These are phyloP conservation scores for Talaromyces adpressus DNA, from an alignment of 495 filamentous ascomycete genomes.

Conservation along the genomic window DNA sequence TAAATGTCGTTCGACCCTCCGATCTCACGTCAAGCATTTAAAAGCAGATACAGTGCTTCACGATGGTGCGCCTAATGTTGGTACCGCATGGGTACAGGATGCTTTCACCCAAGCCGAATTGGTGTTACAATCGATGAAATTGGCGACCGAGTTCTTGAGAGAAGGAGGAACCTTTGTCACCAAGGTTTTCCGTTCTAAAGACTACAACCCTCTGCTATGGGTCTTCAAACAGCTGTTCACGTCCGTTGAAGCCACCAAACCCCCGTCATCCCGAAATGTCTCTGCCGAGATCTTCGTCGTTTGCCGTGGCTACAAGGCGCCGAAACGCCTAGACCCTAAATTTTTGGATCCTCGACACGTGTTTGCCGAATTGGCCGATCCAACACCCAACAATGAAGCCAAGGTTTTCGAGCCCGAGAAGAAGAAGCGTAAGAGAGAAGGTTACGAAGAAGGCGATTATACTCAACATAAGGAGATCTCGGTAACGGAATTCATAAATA, in stretches of 20 bases:
- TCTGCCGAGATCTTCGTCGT: constrained; percentile 98
- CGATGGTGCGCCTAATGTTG: constrained; percentile 96
- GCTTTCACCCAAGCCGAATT: constrained; percentile 96
- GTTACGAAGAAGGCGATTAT: constrained; percentile 95
- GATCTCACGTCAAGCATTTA: constrained; percentile 90
- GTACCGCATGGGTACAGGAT: constrained; percentile 97
- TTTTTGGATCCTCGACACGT: constrained; percentile 87
- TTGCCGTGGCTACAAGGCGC: constrained; percentile 88
- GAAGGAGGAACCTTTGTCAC: constrained; percentile 94
- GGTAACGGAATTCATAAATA: constrained; percentile 91
- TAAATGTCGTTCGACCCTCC: constrained; percentile 88
- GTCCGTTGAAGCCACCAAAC: constrained; percentile 94
- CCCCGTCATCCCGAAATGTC: constrained; percentile 89
- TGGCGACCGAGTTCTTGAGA: constrained; percentile 87
- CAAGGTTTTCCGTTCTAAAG: constrained; percentile 96
- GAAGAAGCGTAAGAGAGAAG: constrained; percentile 94
- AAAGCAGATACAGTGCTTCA: constrained; percentile 97
- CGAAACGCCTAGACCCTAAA: constrained; percentile 84
- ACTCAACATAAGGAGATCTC: constrained; percentile 84
- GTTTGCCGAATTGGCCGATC: constrained; percentile 87
- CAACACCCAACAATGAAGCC: constrained; percentile 91
- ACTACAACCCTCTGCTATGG: constrained; percentile 95
- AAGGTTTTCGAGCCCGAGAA: constrained; percentile 96
- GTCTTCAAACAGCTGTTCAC: constrained; percentile 95
- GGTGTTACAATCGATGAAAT: constrained; percentile 82